Conservation (phyloP, 192 early-diverging fungal species). For the Geranomyces michiganensis region DNA sequence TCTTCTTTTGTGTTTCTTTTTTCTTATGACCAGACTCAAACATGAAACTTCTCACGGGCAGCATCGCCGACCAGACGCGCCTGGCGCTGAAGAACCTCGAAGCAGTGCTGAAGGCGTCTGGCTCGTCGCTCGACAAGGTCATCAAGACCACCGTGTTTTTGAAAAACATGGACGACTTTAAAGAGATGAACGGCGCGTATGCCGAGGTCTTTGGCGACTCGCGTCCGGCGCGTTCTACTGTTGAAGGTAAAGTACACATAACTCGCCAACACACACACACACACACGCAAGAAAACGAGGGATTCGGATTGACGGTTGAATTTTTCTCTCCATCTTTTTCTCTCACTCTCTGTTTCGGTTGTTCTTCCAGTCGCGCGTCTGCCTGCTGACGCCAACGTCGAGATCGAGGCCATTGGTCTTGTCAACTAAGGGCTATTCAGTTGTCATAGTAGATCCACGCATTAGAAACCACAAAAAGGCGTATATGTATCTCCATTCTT, state of each 20-base stretch:
- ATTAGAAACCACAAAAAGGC: too few species aligned
- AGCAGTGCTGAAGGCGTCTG: slow-evolving; percentile 80
- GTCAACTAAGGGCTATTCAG: too few species aligned
- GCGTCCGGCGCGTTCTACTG: slow-evolving; percentile 60
- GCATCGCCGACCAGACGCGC: slow-evolving; percentile 73
- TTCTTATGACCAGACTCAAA: slow-evolving; percentile 18
- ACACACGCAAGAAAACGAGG: not conserved
- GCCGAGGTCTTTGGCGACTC: slow-evolving; percentile 61
- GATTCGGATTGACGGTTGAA: not conserved
- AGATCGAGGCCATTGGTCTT: slow-evolving; percentile 22
- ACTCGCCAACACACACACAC: not conserved
- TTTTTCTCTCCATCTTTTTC: not conserved
- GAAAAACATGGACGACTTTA: slow-evolving; percentile 79
- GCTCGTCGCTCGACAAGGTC: slow-evolving; percentile 77
- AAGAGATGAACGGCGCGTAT: slow-evolving; percentile 87
- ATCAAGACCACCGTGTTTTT: slow-evolving; percentile 95
- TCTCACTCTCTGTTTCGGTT: not conserved
- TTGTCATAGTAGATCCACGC: too few species aligned
- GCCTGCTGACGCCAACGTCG: slow-evolving; percentile 9
- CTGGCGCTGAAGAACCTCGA: slow-evolving; percentile 77
- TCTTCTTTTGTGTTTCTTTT: not conserved
- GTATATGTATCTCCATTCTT: too few species aligned
- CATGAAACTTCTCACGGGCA: slow-evolving; percentile 71
- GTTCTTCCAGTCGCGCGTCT: slow-evolving; percentile 9
- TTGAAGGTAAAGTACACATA: slow-evolving; percentile 60